A percentile compares a stretch with the other conserved stretches of the same genome.
phyloP scores from a whole-genome alignment of 768 basidiomycete species.

The Tricholoma hemisulphureum region DNA sequence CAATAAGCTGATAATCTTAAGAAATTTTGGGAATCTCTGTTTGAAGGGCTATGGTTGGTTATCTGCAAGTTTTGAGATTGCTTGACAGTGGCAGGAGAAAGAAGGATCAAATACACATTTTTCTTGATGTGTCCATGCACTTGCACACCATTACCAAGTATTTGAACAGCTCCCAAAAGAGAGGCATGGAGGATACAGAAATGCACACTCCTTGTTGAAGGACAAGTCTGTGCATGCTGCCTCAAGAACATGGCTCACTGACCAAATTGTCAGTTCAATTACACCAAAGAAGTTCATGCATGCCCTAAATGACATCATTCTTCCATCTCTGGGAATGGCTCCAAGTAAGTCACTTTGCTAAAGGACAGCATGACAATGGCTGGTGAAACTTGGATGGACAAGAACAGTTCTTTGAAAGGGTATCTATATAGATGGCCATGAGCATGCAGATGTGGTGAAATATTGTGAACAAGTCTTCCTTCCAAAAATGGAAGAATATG shows the following conservation, averaged over 20 bases:
- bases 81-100: conserved; percentile 35
- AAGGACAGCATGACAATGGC: conserved; percentile 38
- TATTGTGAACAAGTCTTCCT: not conserved
- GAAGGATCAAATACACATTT: not conserved
- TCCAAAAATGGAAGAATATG: not conserved
- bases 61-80: conserved; percentile 33
- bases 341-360: conserved; percentile 22
- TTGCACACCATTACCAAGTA: not conserved
- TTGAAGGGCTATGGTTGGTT: conserved; percentile 30
- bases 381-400: conserved; percentile 27
- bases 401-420: not conserved
- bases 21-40: conserved; percentile 30
- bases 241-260: not conserved
- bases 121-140: conserved; percentile 11
- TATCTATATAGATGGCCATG: no score
- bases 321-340: conserved; percentile 29
- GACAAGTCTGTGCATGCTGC: not conserved
- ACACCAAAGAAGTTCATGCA: conserved; percentile 15
- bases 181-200: not conserved
- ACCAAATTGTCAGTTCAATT: not conserved
- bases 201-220: not conserved
- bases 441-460: not conserved
- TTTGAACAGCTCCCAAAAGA: not conserved
- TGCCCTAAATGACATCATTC: conserved; percentile 26
- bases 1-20: conserved; percentile 34